Evolutionary conservation across 1,284 basidiomycete genomes (phyloP).

Genomic region (Chalciporus sp.): DNA sequence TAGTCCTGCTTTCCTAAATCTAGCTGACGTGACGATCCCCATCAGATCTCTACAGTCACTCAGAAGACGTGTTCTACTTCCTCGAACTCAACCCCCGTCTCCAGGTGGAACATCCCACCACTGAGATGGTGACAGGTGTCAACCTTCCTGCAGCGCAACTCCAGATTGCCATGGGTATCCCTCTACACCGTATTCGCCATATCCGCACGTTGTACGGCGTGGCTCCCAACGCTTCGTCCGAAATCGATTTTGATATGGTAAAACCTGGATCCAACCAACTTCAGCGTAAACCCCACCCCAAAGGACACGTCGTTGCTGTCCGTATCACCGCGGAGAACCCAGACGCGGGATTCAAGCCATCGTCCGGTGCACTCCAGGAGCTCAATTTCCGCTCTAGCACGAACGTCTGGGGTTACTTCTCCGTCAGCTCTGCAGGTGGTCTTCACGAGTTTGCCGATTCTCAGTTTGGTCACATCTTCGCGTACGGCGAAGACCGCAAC

Average conservation of each 20-base stretch:
- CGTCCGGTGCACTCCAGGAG: slow-evolving; percentile 94
- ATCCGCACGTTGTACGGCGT: slow-evolving; percentile 97
- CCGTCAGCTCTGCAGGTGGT: slow-evolving; percentile 92
- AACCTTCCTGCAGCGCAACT: slow-evolving; percentile 98
- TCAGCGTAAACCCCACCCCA: slow-evolving; percentile 95
- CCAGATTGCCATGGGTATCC: slow-evolving; percentile 98
- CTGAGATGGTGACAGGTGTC: slow-evolving; percentile 99
- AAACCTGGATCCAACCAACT: slow-evolving; percentile 85
- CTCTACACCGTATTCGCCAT: slow-evolving; percentile 93
- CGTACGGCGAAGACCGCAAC: slow-evolving; percentile 94
- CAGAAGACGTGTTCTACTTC: slow-evolving; percentile 95
- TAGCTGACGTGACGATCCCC: slow-evolving; percentile 10
- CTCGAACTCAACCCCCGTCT: slow-evolving; percentile 99
- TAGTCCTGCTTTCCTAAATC: background rate
- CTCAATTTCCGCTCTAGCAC: slow-evolving; percentile 99
- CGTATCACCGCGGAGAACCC: slow-evolving; percentile 99
- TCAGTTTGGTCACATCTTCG: slow-evolving; percentile 99
- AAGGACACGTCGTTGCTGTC: slow-evolving; percentile 98
- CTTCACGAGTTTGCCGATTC: slow-evolving; percentile 99
- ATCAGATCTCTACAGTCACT: slow-evolving; percentile 93
- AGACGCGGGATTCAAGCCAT: slow-evolving; percentile 99
- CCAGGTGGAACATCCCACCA: slow-evolving; percentile 99
- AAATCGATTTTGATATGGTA: slow-evolving; percentile 96
- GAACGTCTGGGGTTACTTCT: slow-evolving; percentile 99
- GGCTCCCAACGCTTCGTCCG: slow-evolving; percentile 82